A percentile compares a stretch with the other conserved stretches of the same genome.
These are phyloP conservation scores for Crassisporium funariophilum DNA, from an alignment of 768 basidiomycete species.

Conservation along the genomic window DNA sequence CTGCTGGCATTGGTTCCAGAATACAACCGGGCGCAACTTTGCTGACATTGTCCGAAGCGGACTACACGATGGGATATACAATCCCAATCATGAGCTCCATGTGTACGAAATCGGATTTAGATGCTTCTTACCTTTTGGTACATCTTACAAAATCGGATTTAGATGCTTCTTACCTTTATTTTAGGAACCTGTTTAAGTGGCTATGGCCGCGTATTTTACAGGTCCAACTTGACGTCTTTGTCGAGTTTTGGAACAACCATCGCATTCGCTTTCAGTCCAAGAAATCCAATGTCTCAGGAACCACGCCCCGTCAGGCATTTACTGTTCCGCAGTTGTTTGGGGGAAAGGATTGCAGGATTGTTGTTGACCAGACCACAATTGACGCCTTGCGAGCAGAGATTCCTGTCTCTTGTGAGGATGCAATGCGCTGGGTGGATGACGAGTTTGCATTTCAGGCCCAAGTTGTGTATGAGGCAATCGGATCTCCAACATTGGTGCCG, in stretches of 20 bases:
- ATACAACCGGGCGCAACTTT: conserved; percentile 20
- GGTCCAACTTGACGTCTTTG: conserved; percentile 12
- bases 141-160: no score
- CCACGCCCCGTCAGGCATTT: not conserved
- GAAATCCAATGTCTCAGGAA: not conserved
- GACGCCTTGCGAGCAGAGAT: not conserved
- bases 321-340: not conserved
- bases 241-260: conserved; percentile 29
- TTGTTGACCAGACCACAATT: not conserved
- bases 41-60: conserved; percentile 17
- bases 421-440: conserved; percentile 2
- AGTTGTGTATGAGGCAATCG: no score
- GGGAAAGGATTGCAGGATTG: not conserved
- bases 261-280: conserved; percentile 17
- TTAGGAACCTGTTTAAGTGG: not conserved
- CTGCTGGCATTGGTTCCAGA: conserved; percentile 28
- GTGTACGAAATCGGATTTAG: conserved; percentile 10
- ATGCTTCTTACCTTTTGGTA: conserved; percentile 1
- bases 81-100: conserved; percentile 20
- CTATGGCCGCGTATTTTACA: not conserved
- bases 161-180: not conserved
- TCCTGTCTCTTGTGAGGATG: not conserved
- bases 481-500: no score
- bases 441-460: no score
- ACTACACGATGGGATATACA: conserved; percentile 9